Conservation (phyloP, 108 stramenopile genomes). For the Nannochloropsis gaditana region DNA sequence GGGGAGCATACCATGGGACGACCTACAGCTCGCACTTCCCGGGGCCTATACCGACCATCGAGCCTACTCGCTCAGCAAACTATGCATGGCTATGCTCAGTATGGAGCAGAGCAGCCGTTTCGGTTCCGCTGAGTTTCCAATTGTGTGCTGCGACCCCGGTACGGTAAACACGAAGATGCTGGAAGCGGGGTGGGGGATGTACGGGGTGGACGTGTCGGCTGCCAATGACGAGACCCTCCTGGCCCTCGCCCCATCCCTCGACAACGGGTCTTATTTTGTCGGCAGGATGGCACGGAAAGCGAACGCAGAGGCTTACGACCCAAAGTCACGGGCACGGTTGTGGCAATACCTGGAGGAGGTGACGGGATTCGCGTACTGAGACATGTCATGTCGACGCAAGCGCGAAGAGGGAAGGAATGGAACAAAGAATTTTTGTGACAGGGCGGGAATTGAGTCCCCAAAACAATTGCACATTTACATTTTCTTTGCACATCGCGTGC, state of each 20-base stretch:
- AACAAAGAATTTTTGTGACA: not conserved
- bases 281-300: slow-evolving; percentile 23
- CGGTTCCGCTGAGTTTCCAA: slow-evolving; percentile 49
- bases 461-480: no score
- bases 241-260: slow-evolving; percentile 27
- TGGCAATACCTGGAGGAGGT: not conserved
- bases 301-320: not conserved
- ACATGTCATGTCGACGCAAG: no score
- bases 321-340: not conserved
- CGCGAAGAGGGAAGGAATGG: not conserved
- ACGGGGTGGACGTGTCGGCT: slow-evolving; percentile 62
- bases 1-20: slow-evolving; percentile 49
- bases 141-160: slow-evolving; percentile 75
- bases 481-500: no score
- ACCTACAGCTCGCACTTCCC: slow-evolving; percentile 47
- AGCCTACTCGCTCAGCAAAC: slow-evolving; percentile 69
- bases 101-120: slow-evolving; percentile 59
- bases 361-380: not conserved
- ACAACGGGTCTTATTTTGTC: slow-evolving; percentile 34
- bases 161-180: slow-evolving; percentile 92
- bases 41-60: slow-evolving; percentile 68
- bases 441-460: no score
- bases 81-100: slow-evolving; percentile 64
- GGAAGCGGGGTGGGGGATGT: slow-evolving; percentile 78
- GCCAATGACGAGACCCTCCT: slow-evolving; percentile 42